Base-by-base conservation (phyloP, 257 asterid species). In the Coffea eugenioides region DNA sequence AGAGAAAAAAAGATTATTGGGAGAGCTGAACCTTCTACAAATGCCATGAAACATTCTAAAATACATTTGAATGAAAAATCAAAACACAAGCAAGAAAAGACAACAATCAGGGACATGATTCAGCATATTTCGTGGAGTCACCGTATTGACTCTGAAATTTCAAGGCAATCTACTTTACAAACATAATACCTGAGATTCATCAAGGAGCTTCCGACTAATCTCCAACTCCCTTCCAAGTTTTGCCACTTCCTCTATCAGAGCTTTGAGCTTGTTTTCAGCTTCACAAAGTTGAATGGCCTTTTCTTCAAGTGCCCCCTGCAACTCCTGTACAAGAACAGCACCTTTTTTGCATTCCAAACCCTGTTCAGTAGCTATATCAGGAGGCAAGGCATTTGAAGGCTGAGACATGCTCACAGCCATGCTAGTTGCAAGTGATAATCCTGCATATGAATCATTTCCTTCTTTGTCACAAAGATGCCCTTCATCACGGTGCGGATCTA, bases 101-200 rank as follows among this genome's bases (percentile, higher is more conserved):
- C 6, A 76, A 21, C 51, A 23, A 2, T 25, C 12, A 21, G 18
- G 23, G 48, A 67, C 46, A 73, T 31, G 45, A 39, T 31, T 65
- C 66, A 34, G 64, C 41, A 8, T 31, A 6, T 36, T 14, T n/a
- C 14, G 39, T n/a, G 61, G 11, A 56, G 20, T 41, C 16, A 49
- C 18, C 18, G 51, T 62, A 73, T 59, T n/a, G 41, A 36, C 39
- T 31, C 11, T 64, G 59, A 77, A 48, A 14, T 21, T 4, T 21
- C 16, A 11, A 48, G 69, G 68, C 15, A 15, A 67, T 67, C 69
- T 12, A 21, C 41, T 62, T 3, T 64, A 5, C 74, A 80, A 61
- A 73, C 20, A 43, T 49, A 78, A 74, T 92, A 96, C 99, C 99
- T 93, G 99, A 82, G 99, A 94, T 89, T 96, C 98, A 75, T 92